Conservation (phyloP, 73 alveolate genomes). For the Effrenium voratum region DNA sequence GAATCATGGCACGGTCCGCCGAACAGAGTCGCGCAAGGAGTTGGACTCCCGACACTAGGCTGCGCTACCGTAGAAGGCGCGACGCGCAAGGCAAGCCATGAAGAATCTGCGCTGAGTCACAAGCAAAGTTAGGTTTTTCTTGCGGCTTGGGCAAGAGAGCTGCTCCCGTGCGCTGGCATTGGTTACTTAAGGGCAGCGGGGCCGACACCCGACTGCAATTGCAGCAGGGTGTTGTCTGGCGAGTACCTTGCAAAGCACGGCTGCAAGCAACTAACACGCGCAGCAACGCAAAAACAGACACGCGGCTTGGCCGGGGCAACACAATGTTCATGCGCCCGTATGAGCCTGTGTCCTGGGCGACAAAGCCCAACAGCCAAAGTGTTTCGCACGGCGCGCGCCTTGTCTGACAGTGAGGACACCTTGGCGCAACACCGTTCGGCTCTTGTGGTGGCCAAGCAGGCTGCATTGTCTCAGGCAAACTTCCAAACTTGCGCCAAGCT, state of each 20-base stretch:
- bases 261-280: neutral
- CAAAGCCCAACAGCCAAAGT: neutral
- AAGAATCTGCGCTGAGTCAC: too few relatives aligned
- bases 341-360: constrained; percentile 58
- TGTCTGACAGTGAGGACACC: constrained; percentile 74
- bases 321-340: constrained; percentile 54
- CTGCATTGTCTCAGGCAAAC: neutral
- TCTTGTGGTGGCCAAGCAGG: neutral
- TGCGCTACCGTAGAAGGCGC: too few relatives aligned
- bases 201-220: neutral
- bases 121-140: too few relatives aligned
- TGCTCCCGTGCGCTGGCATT: too few relatives aligned
- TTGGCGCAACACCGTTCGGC: neutral
- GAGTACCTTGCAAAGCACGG: neutral
- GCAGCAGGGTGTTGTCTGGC: neutral
- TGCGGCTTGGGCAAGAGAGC: too few relatives aligned
- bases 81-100: too few relatives aligned
- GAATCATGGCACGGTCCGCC: too few relatives aligned
- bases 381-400: neutral
- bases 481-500: neutral
- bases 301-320: constrained; percentile 38
- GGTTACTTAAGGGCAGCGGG: neutral
- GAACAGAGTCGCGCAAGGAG: too few relatives aligned
- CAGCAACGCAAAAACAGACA: neutral
- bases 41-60: too few relatives aligned